Evolutionary conservation across 176 grass and related monocot species (phyloP).

Genomic region (Cenchrus fungigraminus): DNA sequence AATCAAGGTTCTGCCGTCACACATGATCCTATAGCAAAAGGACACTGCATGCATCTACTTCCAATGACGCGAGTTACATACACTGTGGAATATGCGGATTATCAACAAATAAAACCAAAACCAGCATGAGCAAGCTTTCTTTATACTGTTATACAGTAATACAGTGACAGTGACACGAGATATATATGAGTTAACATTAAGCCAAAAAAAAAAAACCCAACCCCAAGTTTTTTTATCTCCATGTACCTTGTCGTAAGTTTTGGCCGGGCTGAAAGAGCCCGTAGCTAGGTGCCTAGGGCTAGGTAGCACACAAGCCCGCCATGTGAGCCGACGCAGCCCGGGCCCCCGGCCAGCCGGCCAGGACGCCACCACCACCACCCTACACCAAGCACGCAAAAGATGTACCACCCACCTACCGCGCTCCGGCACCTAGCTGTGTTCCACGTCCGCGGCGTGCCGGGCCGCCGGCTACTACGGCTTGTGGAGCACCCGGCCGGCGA

Average conservation of each 20-base stretch:
- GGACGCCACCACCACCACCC: constrained; percentile 27
- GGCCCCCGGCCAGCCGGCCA: constrained; percentile 24
- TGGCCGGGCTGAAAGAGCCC: not conserved
- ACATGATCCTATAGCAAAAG: not conserved
- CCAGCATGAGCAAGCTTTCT: not conserved
- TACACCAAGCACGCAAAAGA: constrained; percentile 43
- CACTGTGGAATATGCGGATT: not conserved
- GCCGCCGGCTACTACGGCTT: constrained; percentile 52
- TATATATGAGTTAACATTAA: not conserved
- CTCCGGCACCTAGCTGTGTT: not conserved
- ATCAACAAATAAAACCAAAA: not conserved
- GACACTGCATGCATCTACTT: not conserved
- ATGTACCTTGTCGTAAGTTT: constrained; percentile 37
- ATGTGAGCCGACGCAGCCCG: constrained; percentile 38
- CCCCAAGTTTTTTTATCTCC: constrained; percentile 1
- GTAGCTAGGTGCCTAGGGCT: too few species aligned
- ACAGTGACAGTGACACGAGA: not conserved
- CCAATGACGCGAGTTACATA: not conserved
- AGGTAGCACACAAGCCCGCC: not conserved
- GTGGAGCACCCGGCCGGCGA: constrained; percentile 81
- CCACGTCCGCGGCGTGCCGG: not conserved
- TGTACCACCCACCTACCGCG: constrained; percentile 34
- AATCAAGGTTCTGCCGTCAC: not conserved
- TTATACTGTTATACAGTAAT: not conserved
- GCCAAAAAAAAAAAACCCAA: constrained; percentile 9